Conservation (phyloP, 2,329 filamentous ascomycete species). For the Penicillium fuscoglaucum region DNA sequence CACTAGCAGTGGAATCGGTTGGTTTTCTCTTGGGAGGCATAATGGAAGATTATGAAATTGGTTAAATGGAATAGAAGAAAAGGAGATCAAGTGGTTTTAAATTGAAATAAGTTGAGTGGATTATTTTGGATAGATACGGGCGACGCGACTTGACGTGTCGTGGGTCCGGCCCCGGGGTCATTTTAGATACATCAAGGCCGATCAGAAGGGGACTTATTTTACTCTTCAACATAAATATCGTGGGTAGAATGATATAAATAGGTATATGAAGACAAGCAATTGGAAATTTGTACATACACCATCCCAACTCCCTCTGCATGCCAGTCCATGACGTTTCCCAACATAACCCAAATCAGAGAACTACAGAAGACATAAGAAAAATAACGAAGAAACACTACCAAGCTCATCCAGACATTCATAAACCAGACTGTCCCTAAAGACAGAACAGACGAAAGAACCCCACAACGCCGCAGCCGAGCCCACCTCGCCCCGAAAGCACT, state of each 20-base stretch:
- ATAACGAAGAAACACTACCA: background rate
- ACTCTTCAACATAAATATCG: background rate
- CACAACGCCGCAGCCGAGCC: slow-evolving; percentile 4
- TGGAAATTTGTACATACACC: background rate
- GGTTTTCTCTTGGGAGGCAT: slow-evolving; percentile 1
- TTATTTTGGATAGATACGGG: background rate
- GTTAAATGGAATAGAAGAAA: background rate
- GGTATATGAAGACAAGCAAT: background rate
- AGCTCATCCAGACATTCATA: background rate
- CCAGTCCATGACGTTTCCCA: background rate
- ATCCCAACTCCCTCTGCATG: slow-evolving; percentile 2
- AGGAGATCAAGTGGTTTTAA: no score
- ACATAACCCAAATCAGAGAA: background rate
- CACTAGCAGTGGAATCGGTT: background rate
- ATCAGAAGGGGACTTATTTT: background rate
- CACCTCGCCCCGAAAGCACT: background rate
- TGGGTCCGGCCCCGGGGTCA: no score
- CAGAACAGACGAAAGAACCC: background rate
- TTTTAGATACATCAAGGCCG: background rate
- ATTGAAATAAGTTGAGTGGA: background rate
- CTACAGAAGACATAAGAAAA: background rate
- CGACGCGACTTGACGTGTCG: background rate
- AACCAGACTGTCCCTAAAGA: background rate
- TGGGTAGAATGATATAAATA: background rate
- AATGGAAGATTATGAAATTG: background rate